Base-by-base conservation (phyloP, 2,329 filamentous ascomycete genomes). In the Colletotrichum incanum region DNA sequence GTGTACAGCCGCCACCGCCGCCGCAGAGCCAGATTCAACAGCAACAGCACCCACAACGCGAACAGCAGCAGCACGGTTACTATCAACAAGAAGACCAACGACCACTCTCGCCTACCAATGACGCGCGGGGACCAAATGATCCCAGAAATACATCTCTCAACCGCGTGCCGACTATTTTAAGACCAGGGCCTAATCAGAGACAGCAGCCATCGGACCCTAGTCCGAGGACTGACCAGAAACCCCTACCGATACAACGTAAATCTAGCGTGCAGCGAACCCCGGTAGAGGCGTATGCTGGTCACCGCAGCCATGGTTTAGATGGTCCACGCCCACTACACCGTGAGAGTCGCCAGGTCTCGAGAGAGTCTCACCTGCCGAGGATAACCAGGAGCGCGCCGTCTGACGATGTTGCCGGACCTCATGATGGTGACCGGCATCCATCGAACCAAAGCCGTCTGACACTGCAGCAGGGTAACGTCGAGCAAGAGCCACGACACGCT, bases 191-290 rank as follows among this genome's bases (percentile, higher is more conserved):
- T 34, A 41, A 5, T n/a, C 34, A 39, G 54, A 37, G 54, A 14
- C 34, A 58, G 16, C 34, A n/a, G 14, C 34, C 54, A 16, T 39
- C 54, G 2, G 54, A 26, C 14, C n/a, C 34, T 3, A 58, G 26
- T 16, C 3, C 54, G 54, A 41, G 14, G n/a, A 20, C n/a, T 1
- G 34, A 5, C 2, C 54, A 26, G 6, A 2, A 41, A 7, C n/a
- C 34, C n/a, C 14, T 23, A 16, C 18, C 54, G 16, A 18, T 34
- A 16, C 54, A 18, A 26, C 54, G 54, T 20, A 23, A 16, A 58
- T 58, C 34, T 26, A 58, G 54, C 54, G n/a, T 58, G 34, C 54
- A 58, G 34, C 14, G 23, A 4, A 58, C 54, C n/a, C 54, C 54
- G 34, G 54, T 16, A 12, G 54, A 41, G n/a, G 34, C 34, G 6